Conservation (phyloP, 2,329 filamentous ascomycete genomes). For the Rutstroemia sp. region DNA sequence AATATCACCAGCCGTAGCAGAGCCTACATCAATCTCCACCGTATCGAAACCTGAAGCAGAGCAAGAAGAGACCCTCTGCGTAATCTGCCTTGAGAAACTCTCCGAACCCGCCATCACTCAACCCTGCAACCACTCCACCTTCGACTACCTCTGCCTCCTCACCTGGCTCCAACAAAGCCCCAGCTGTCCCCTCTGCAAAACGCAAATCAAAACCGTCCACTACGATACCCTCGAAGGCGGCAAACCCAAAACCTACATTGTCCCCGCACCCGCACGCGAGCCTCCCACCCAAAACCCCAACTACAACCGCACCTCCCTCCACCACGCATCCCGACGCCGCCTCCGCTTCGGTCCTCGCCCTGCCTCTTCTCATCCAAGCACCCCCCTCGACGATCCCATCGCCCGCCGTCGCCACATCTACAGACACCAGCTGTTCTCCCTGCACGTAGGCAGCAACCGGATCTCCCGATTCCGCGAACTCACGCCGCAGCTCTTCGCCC, state of each 20-base stretch:
- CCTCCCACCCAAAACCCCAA: no score
- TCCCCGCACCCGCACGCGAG: not conserved
- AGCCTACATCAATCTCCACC: conserved; percentile 10
- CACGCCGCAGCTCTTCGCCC: conserved; percentile 57
- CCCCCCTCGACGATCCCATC: conserved; percentile 23
- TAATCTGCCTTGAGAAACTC: conserved; percentile 78
- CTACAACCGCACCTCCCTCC: no score
- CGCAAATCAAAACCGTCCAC: conserved; percentile 48
- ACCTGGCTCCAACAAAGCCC: conserved; percentile 72
- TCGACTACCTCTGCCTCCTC: conserved; percentile 78
- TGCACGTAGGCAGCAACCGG: conserved; percentile 75
- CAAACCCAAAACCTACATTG: conserved; percentile 50
- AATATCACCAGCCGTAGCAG: not conserved
- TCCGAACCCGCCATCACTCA: conserved; percentile 63
- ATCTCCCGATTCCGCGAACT: conserved; percentile 71
- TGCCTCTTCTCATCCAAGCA: not conserved
- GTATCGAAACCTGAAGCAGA: conserved; percentile 22
- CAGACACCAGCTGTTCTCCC: conserved; percentile 61
- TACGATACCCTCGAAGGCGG: conserved; percentile 51
- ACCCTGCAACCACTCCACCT: conserved; percentile 73
- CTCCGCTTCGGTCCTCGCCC: not conserved
- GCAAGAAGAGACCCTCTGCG: conserved; percentile 51
- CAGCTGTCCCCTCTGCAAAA: conserved; percentile 73
- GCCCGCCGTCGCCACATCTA: conserved; percentile 66
- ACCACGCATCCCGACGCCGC: not conserved